Evolutionary conservation across 2,329 filamentous ascomycete genomes (phyloP).

Genomic region (Fusarium pininemorale): DNA sequence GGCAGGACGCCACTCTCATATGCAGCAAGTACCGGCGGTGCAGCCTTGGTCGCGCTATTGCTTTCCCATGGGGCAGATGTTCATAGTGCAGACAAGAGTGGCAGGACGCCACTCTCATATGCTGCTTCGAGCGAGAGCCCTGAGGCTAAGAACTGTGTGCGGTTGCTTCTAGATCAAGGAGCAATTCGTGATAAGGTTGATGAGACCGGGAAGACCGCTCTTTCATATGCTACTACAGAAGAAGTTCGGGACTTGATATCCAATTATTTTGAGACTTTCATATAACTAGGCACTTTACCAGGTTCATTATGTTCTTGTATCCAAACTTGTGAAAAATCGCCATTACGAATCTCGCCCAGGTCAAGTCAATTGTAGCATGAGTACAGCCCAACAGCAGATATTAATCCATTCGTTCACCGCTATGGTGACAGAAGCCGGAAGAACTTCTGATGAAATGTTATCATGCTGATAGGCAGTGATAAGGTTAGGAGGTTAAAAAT

Average conservation of each 20-base stretch:
- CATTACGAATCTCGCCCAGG: background rate
- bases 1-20: background rate
- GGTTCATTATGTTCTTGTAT: background rate
- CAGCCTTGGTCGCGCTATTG: too few relatives aligned
- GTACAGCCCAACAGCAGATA: accelerated
- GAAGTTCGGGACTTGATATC: background rate
- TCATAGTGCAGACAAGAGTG: accelerated
- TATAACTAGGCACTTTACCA: too few relatives aligned
- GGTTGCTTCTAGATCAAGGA: background rate
- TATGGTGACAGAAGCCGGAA: accelerated
- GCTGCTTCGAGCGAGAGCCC: too few relatives aligned
- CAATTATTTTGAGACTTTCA: accelerated
- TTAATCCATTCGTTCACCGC: accelerated
- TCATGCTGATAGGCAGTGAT: too few relatives aligned
- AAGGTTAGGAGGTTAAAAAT: too few relatives aligned
- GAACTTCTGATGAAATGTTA: accelerated
- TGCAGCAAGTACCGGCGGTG: too few relatives aligned
- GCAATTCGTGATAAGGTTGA: background rate
- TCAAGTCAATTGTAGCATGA: background rate
- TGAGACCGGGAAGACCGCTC: background rate
- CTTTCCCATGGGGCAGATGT: background rate
- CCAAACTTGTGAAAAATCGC: background rate
- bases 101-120: background rate
- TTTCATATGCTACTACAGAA: accelerated
- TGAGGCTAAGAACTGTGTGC: accelerated